Conservation (phyloP, 768 basidiomycete species). For the Pleurotus giganteus region DNA sequence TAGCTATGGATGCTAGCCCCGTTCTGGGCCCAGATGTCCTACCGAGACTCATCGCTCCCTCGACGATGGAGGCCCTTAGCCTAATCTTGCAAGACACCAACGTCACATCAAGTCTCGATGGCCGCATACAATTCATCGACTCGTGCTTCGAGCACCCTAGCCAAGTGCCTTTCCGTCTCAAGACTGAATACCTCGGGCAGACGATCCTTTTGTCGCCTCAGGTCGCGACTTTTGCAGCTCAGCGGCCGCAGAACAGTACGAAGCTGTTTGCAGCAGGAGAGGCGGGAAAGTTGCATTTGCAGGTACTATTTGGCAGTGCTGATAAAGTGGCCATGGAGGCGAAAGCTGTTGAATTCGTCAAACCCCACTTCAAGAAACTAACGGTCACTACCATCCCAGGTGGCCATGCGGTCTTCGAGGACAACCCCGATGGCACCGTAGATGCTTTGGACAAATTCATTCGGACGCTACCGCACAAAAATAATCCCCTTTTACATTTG, state of each 20-base stretch:
- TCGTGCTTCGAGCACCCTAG: constrained; percentile 24
- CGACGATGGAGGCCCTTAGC: constrained; percentile 13
- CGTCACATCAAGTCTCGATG: constrained; percentile 16
- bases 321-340: neutral
- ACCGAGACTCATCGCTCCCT: constrained; percentile 11
- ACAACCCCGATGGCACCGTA: constrained; percentile 3
- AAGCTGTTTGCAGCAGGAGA: constrained; percentile 17
- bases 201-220: constrained; percentile 18
- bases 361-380: neutral
- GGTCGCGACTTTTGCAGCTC: constrained; percentile 17
- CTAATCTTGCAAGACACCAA: constrained; percentile 19
- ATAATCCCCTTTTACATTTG: neutral
- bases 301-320: neutral
- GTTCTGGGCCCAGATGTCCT: constrained; percentile 19
- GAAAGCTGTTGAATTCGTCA: neutral
- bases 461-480: neutral
- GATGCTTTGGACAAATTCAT: constrained; percentile 4
- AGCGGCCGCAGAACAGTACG: constrained; percentile 24
- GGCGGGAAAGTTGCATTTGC: neutral
- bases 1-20: constrained; percentile 26
- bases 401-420: constrained; percentile 5
- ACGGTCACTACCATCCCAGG: neutral
- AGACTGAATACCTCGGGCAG: constrained; percentile 22
- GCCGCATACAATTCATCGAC: constrained; percentile 24
- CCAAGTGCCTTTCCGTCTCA: constrained; percentile 22